phyloP scores from a whole-genome alignment of 2,329 filamentous ascomycete genomes.

The Apiospora pterosperma region DNA sequence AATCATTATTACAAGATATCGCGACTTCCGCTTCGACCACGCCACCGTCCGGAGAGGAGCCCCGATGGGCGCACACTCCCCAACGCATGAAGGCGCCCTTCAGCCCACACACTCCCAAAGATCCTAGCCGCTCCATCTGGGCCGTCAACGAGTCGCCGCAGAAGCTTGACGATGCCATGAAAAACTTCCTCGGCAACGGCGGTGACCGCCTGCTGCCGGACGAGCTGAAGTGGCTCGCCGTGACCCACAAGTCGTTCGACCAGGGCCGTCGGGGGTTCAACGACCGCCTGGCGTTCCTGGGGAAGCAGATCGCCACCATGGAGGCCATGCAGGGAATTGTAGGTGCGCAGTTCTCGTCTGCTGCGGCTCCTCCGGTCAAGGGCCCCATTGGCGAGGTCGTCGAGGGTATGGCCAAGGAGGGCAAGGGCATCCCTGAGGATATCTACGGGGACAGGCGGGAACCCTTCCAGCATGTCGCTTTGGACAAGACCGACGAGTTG shows the following conservation, averaged over 20 bases:
- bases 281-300: conserved; percentile 84
- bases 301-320: conserved; percentile 23
- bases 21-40: background rate
- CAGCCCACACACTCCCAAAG: conserved; percentile 55
- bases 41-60: conserved; percentile 25
- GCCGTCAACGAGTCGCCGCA: conserved; percentile 72
- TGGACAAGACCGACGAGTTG: conserved; percentile 73
- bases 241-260: conserved; percentile 98
- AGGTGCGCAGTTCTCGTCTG: background rate
- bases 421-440: conserved; percentile 57
- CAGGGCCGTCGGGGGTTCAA: conserved; percentile 93
- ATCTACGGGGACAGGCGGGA: conserved; percentile 52
- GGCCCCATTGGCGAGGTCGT: background rate
- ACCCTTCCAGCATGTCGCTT: conserved; percentile 67
- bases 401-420: background rate
- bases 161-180: conserved; percentile 74
- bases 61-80: conserved; percentile 71
- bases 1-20: conserved; percentile 12
- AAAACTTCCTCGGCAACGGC: conserved; percentile 67
- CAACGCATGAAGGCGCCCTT: conserved; percentile 67
- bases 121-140: conserved; percentile 53
- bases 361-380: background rate
- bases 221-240: conserved; percentile 92
- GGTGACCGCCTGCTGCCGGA: conserved; percentile 76
- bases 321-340: conserved; percentile 35